phyloP scores from a whole-genome alignment of 331 rosid species.

The Arachis monticola region DNA sequence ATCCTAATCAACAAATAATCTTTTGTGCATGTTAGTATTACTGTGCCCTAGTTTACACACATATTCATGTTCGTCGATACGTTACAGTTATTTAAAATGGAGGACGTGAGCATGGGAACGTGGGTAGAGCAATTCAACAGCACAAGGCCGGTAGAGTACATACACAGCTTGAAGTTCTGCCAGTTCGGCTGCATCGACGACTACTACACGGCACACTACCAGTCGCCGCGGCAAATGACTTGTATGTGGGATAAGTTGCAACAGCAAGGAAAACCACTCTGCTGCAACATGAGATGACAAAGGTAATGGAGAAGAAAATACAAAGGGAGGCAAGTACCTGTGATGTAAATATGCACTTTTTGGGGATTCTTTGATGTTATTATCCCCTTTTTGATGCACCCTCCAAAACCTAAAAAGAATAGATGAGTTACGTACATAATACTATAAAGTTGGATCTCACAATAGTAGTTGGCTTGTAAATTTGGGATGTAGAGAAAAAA shows the following conservation, averaged over 20 bases:
- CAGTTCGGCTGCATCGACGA: slow-evolving; percentile 87
- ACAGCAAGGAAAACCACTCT: slow-evolving; percentile 61
- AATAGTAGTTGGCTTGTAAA: slow-evolving; percentile 11
- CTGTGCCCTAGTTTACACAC: slow-evolving; percentile 1
- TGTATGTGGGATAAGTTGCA: slow-evolving; percentile 91
- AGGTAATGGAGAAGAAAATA: not conserved
- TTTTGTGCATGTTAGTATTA: not conserved
- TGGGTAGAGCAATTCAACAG: slow-evolving; percentile 87
- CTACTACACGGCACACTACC: slow-evolving; percentile 87
- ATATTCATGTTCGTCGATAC: not conserved
- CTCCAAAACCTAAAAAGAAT: slow-evolving; percentile 12
- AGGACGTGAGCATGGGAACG: slow-evolving; percentile 99
- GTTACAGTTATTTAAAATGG: slow-evolving; percentile 92
- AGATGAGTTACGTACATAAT: slow-evolving; percentile 7
- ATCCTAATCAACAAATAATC: not conserved
- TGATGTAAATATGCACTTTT: slow-evolving; percentile 48
- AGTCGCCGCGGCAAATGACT: slow-evolving; percentile 90
- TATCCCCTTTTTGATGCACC: slow-evolving; percentile 4
- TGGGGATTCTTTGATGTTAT: slow-evolving; percentile 36
- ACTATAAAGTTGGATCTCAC: slow-evolving; percentile 15
- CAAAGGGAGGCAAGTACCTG: slow-evolving; percentile 43
- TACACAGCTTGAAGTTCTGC: slow-evolving; percentile 83
- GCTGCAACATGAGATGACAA: slow-evolving; percentile 95
- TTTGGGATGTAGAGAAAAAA: slow-evolving; percentile 21
- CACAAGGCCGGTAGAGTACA: slow-evolving; percentile 60